Percentiles rank a stretch among this genome's conserved stretches.
These are phyloP conservation scores for Euphrasia confusa DNA, from an alignment of 257 asterid species.

Conservation along the genomic window DNA sequence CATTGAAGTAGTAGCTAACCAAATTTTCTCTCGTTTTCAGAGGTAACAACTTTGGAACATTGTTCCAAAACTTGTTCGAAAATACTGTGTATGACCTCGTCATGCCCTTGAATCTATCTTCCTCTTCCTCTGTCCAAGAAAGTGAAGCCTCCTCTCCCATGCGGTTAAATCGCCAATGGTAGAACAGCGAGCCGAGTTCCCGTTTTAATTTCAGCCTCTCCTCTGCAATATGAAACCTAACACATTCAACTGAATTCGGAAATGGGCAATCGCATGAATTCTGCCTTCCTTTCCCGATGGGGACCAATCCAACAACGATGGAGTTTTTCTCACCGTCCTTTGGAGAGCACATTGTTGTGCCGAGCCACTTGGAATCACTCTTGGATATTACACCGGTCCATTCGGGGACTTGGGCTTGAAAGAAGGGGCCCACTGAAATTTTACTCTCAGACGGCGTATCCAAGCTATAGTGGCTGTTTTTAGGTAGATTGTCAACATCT, in stretches of 20 bases:
- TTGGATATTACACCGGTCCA: constrained; percentile 43
- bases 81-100: constrained; percentile 16
- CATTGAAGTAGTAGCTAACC: constrained; percentile 27
- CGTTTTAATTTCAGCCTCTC: constrained; percentile 16
- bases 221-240: constrained; percentile 22
- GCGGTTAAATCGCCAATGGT: constrained; percentile 33
- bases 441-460: constrained; percentile 3
- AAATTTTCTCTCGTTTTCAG: constrained; percentile 14
- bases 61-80: constrained; percentile 14
- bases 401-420: constrained; percentile 64
- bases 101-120: constrained; percentile 20
- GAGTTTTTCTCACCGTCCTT: background rate
- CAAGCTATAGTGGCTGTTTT: constrained; percentile 13
- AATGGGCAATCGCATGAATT: constrained; percentile 23
- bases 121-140: constrained; percentile 33
- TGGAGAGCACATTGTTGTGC: constrained; percentile 26
- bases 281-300: constrained; percentile 28
- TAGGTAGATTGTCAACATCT: constrained; percentile 21
- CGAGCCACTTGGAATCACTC: constrained; percentile 22
- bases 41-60: constrained; percentile 3
- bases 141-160: constrained; percentile 38
- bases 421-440: constrained; percentile 42
- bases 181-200: constrained; percentile 25
- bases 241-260: constrained; percentile 23
- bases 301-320: background rate